Evolutionary conservation across 106 monocot genomes (phyloP), one percentile per base, ranked within the genome.

Genomic region (Apostasia ramifera): DNA sequence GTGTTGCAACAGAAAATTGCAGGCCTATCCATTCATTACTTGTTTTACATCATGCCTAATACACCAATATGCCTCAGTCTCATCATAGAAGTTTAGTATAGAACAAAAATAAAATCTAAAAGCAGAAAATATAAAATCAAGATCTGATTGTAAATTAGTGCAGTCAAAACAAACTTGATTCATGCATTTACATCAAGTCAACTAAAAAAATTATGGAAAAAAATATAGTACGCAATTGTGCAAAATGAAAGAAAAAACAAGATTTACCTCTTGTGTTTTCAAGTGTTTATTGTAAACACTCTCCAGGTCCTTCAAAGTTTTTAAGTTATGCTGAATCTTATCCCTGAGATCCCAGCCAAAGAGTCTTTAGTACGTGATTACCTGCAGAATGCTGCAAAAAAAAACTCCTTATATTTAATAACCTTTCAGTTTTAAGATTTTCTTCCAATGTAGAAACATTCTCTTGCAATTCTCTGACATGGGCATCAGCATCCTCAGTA

Each of bases 231-330:
- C 26, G 26, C 26, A 26, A 26, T 26, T 49, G 4, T 2, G 49
- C 42, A 39, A 38, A 57, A 66, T 42, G 7, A 40, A 66, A 9
- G 3, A 50, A 53, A 13, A 42, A 14, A 44, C 49, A 60, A 37
- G 42, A 38, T 67, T 55, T 75, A 98, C 97, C 89, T 93, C 90
- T 52, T 98, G 97, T 67, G 71, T 84, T 78, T 98, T 87, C 77
- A 85, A 45, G 79, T 90, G 73, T 45, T 83, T 90, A 67, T 90
- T 80, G 70, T 92, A 77, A 13, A 86, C 73, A 59, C 47, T 43
- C 69, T 93, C 92, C 53, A 98, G 71, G 42, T 90, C 87, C 72
- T 87, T 88, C 73, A 98, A 70, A 37, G 63, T 81, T 51, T 73
- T 76, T 51, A 77, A 76, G 57, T 78, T 84, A 61, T 85, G 66